Evolutionary conservation across 495 filamentous ascomycete genomes (phyloP).

Genomic region (Tuber microsphaerosporum): DNA sequence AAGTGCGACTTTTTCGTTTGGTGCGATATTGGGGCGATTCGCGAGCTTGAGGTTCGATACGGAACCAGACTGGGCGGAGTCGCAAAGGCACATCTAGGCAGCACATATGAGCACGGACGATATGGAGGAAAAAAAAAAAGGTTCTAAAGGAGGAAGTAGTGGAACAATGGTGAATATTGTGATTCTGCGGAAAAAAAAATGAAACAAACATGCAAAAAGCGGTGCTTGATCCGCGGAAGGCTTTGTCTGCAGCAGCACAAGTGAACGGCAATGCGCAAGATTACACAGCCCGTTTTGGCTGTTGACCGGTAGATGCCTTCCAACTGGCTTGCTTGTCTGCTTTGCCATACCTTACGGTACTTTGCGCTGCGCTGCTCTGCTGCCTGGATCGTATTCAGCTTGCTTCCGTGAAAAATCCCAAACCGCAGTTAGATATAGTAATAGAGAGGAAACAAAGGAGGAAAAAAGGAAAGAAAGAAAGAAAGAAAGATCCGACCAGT

Average conservation of each 20-base stretch:
- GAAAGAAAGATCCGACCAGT: background rate
- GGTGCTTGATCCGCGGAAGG: background rate
- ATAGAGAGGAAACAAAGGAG: too few relatives aligned
- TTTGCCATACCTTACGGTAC: background rate
- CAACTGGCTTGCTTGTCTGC: background rate
- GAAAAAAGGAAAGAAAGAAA: too few relatives aligned
- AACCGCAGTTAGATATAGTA: background rate
- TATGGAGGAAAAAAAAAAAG: background rate
- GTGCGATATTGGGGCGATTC: conserved; percentile 2
- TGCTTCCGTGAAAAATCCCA: background rate
- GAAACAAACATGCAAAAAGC: background rate
- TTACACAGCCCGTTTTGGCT: background rate
- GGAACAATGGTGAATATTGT: background rate
- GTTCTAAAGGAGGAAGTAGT: background rate
- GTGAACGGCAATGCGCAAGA: background rate
- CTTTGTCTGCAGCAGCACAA: background rate
- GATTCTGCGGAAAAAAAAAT: background rate
- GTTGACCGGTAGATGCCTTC: background rate
- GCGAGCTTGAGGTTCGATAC: background rate
- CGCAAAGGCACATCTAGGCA: background rate
- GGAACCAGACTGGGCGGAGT: background rate
- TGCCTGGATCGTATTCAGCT: background rate
- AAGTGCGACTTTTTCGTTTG: conserved; percentile 5
- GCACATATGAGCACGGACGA: background rate
- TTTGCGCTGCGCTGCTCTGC: background rate